Evolutionary conservation across 352 stramenopile genomes (phyloP), one percentile per base, ranked within the genome.

Genomic region (Globisporangium echinulatum): DNA sequence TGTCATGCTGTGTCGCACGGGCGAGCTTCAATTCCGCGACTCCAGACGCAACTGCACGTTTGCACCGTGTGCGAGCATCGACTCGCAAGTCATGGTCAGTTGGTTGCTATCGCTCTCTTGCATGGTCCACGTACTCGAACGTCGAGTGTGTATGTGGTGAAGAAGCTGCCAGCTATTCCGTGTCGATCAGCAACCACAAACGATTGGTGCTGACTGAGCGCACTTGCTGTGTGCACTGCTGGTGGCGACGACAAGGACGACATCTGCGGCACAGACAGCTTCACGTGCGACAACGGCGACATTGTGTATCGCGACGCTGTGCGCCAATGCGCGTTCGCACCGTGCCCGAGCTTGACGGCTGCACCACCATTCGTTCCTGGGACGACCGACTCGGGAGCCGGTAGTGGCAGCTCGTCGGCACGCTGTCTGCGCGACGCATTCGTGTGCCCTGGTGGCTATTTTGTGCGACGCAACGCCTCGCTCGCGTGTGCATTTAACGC

Each of bases 261-360:
- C 5, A 44, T 40, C 49, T 62, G 56, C 25, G 49, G 51, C 44
- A 15, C 49, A 1, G 47, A 55, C 11, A 49, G 33, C 0, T 62
- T 48, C 49, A 50, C 13, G 9, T 62, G 56, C 37, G 56, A 44
- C 19, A 62, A 62, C 52, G 56, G 49, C 19, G 56, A 54, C 17
- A 51, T 62, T 33, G 56, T 62, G 48, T 54, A 52, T 17, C 56
- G 56, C 56, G 56, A 56, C 13, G 8, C 40, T 15, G 19, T 11
- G 10, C 56, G 33, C 39, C 19, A 33, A n/a, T 62, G 49, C 33
- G 36, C n/a, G 14, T 62, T 62, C 40, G 15, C 33, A 7, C 2
- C 49, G 15, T 62, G 57, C 25, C 49, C 49, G 25, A 62, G 49
- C 15, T n/a, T 39, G 1, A 2, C 15, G 4, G 3, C 49, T 5